A percentile compares a stretch with the other conserved stretches of the same genome.
Evolutionary conservation across 169 alveolate species (phyloP).

Genomic region (Amoebophrya sp.): DNA sequence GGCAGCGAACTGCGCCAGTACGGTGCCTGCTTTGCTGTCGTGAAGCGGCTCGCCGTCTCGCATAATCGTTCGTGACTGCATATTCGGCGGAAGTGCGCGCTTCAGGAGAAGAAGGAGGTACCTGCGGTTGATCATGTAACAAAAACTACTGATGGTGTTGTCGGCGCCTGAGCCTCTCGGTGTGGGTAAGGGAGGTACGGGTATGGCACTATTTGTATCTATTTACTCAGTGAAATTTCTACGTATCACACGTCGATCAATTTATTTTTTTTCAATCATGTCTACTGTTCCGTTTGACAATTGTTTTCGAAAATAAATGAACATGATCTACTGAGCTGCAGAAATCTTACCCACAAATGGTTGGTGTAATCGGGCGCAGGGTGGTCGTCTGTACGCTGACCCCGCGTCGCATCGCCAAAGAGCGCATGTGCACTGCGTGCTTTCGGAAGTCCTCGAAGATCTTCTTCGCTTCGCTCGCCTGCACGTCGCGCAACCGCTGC

Average conservation of each 20-base stretch:
- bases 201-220: no score
- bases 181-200: no score
- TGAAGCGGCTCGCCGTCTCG: not conserved
- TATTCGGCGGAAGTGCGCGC: not conserved
- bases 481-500: slow-evolving; percentile 23
- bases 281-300: no score
- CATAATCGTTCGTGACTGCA: not conserved
- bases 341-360: not conserved
- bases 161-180: no score
- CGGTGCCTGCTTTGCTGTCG: slow-evolving; percentile 18
- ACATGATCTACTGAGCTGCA: no score
- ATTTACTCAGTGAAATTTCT: no score
- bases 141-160: no score
- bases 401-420: not conserved
- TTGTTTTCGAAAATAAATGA: no score
- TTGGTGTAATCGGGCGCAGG: not conserved
- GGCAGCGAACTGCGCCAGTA: not conserved
- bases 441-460: not conserved
- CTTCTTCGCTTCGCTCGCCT: not conserved
- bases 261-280: no score
- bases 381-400: not conserved
- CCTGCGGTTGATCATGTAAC: no score
- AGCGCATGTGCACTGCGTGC: slow-evolving; percentile 3
- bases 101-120: not conserved
- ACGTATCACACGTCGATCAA: no score